These are phyloP conservation scores for Omphalotus guepiniiformis DNA, from an alignment of 768 basidiomycete genomes.

Conservation along the genomic window DNA sequence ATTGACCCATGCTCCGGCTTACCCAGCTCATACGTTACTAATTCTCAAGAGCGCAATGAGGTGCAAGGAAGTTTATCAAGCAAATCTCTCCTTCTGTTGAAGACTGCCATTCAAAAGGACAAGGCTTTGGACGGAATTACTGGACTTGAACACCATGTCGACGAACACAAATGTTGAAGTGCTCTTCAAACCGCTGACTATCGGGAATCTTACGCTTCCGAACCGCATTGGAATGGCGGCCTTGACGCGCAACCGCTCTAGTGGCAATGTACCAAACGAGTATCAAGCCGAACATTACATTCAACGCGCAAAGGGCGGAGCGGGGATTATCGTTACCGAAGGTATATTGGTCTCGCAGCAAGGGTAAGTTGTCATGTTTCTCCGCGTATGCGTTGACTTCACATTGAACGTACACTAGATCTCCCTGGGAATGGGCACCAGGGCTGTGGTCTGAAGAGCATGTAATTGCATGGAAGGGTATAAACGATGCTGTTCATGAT, in stretches of 20 bases:
- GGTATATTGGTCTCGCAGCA: constrained; percentile 26
- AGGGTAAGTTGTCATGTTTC: constrained; percentile 17
- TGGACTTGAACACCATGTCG: constrained; percentile 7
- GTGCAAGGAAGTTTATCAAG: too few relatives aligned
- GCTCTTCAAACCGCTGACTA: constrained; percentile 24
- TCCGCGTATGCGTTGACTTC: neutral
- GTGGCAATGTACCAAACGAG: constrained; percentile 29
- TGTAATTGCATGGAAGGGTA: constrained; percentile 24
- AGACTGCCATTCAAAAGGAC: too few relatives aligned
- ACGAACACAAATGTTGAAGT: neutral
- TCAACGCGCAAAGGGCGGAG: constrained; percentile 32
- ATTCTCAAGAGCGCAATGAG: too few relatives aligned
- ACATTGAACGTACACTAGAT: constrained; percentile 12
- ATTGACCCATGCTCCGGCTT: too few relatives aligned
- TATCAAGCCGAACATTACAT: constrained; percentile 33
- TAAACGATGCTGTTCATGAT: constrained; percentile 30
- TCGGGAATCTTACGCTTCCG: constrained; percentile 27
- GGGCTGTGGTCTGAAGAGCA: constrained; percentile 29
- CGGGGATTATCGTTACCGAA: constrained; percentile 31
- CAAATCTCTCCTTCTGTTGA: too few relatives aligned
- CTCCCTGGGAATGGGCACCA: constrained; percentile 28
- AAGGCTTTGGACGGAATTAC: too few relatives aligned
- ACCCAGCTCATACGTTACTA: too few relatives aligned
- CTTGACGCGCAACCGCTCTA: constrained; percentile 31
- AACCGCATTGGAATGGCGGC: constrained; percentile 33